Conservation (phyloP, 352 stramenopile species). For the Globisporangium echinulatum region DNA sequence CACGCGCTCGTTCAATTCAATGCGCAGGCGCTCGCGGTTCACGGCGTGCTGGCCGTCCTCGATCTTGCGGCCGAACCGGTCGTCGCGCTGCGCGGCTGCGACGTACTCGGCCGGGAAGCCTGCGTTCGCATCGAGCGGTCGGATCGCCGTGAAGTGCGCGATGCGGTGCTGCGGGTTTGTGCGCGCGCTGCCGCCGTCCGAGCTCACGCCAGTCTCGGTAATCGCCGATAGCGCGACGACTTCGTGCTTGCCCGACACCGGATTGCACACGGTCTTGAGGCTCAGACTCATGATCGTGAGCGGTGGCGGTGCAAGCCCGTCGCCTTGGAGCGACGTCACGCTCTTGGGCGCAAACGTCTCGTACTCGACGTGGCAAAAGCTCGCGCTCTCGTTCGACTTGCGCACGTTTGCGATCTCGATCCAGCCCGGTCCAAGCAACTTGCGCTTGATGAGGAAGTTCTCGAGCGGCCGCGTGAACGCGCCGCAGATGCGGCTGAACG, state of each 20-base stretch:
- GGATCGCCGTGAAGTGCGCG: slow-evolving; percentile 80
- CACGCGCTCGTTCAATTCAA: slow-evolving; percentile 81
- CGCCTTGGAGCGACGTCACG: slow-evolving; percentile 72
- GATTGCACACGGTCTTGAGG: slow-evolving; percentile 97
- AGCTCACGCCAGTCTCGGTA: slow-evolving; percentile 66
- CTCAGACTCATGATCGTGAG: slow-evolving; percentile 96
- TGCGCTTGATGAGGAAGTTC: slow-evolving; percentile 96
- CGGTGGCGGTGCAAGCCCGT: slow-evolving; percentile 73
- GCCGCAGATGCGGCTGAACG: slow-evolving; percentile 95
- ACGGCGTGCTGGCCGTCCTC: slow-evolving; percentile 28
- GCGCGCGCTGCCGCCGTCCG: slow-evolving; percentile 45
- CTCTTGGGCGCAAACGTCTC: slow-evolving; percentile 90
- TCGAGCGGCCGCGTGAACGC: slow-evolving; percentile 91
- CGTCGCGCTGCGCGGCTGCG: slow-evolving; percentile 40
- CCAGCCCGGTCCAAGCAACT: slow-evolving; percentile 97
- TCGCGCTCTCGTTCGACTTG: slow-evolving; percentile 55
- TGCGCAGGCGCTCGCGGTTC: slow-evolving; percentile 45
- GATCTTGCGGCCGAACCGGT: slow-evolving; percentile 49
- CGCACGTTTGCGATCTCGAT: slow-evolving; percentile 91
- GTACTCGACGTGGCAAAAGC: slow-evolving; percentile 94
- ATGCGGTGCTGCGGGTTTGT: slow-evolving; percentile 26
- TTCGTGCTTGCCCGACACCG: slow-evolving; percentile 94
- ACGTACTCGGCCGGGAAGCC: slow-evolving; percentile 59
- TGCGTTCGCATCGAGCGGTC: slow-evolving; percentile 55
- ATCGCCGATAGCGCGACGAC: slow-evolving; percentile 86